A percentile compares a stretch with the other conserved stretches of the same genome.
These are phyloP conservation scores for Cytospora mali DNA, from an alignment of 2,329 filamentous ascomycete genomes.

Conservation along the genomic window DNA sequence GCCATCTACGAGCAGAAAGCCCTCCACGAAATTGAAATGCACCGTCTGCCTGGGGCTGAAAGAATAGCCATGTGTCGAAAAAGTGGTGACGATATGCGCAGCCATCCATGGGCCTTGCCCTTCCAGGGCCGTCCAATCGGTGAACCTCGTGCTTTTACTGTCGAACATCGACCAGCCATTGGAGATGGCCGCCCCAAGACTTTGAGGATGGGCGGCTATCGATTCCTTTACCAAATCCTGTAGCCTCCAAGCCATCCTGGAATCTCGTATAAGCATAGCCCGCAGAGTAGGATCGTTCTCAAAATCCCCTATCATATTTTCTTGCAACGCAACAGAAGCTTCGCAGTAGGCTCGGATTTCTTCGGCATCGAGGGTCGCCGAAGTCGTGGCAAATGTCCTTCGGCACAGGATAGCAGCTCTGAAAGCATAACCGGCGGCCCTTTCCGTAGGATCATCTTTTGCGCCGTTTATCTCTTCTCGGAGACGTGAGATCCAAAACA, in stretches of 20 bases:
- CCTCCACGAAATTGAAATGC: conserved; percentile 42
- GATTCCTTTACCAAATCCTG: conserved; percentile 39
- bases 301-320: conserved; percentile 46
- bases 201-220: conserved; percentile 33
- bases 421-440: conserved; percentile 49
- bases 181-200: conserved; percentile 41
- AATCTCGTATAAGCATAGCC: conserved; percentile 49
- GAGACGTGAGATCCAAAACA: conserved; percentile 53
- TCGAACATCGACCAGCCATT: conserved; percentile 46
- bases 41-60: conserved; percentile 29
- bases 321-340: conserved; percentile 48
- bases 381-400: conserved; percentile 43
- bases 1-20: conserved; percentile 42
- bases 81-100: conserved; percentile 30
- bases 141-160: conserved; percentile 9
- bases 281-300: conserved; percentile 39
- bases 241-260: conserved; percentile 46
- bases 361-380: conserved; percentile 13
- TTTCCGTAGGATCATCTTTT: conserved; percentile 41
- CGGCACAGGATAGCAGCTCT: conserved; percentile 45
- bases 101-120: conserved; percentile 41
- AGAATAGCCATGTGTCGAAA: neutral
- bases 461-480: conserved; percentile 47
- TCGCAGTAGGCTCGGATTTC: conserved; percentile 40
- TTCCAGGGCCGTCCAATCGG: conserved; percentile 17